These are phyloP conservation scores for Aspergillaceae sp. DNA, from an alignment of 2,329 filamentous ascomycete species.

Conservation along the genomic window DNA sequence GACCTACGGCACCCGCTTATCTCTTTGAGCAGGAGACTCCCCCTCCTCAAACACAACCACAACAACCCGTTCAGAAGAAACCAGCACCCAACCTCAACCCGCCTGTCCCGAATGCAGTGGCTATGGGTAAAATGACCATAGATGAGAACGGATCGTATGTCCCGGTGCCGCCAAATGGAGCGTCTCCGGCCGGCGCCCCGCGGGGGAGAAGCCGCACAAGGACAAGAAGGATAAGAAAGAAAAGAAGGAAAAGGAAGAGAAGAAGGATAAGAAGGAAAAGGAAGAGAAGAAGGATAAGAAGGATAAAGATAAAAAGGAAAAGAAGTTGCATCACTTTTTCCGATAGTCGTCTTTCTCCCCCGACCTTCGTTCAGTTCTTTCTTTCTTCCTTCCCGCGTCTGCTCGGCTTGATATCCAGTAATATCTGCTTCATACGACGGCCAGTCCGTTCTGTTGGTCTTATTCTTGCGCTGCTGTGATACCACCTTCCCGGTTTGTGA, in stretches of 20 bases:
- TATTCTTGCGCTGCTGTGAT: constrained; percentile 26
- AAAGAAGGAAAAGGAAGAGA: constrained; percentile 34
- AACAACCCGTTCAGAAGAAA: constrained; percentile 17
- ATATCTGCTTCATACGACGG: neutral
- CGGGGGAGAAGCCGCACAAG: constrained; percentile 23
- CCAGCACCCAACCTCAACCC: constrained; percentile 16
- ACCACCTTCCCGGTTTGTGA: constrained; percentile 20
- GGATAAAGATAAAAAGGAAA: constrained; percentile 27
- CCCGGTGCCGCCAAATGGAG: constrained; percentile 20
- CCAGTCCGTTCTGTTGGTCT: constrained; percentile 4
- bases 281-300: constrained; percentile 47
- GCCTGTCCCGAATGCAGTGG: constrained; percentile 23
- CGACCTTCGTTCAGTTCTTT: neutral
- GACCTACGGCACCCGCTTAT: constrained; percentile 74
- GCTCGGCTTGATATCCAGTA: no score
- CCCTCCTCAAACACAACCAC: constrained; percentile 41
- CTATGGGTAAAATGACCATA: constrained; percentile 30
- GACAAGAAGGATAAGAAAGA: constrained; percentile 50
- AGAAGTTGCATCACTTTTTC: constrained; percentile 53
- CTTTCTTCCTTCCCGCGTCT: no score
- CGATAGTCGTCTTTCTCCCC: constrained; percentile 13
- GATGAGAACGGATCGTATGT: constrained; percentile 29
- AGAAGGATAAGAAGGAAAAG: constrained; percentile 48
- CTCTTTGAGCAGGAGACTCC: constrained; percentile 65
- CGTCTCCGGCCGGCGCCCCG: constrained; percentile 7